Evolutionary conservation across 768 basidiomycete genomes (phyloP).

Genomic region (Pleurotus pulmonarius): DNA sequence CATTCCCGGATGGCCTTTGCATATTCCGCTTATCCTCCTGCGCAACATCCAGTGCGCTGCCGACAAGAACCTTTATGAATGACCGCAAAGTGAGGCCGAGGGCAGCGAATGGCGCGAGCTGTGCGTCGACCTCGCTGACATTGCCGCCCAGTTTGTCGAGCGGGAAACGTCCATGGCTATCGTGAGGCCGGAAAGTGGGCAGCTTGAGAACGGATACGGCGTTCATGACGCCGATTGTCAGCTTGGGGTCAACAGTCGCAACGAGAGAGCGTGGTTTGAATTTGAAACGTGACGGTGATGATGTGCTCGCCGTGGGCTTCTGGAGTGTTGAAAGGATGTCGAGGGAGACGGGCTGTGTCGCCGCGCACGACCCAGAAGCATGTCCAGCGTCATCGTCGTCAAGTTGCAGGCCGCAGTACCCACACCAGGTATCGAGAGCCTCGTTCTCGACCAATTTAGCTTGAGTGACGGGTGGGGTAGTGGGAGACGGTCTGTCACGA

Average conservation of each 20-base stretch:
- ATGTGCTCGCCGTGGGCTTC: not conserved
- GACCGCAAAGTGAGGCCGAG: slow-evolving; percentile 30
- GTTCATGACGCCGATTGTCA: slow-evolving; percentile 26
- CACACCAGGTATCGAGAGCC: not conserved
- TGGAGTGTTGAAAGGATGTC: slow-evolving; percentile 14
- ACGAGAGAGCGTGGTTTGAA: slow-evolving; percentile 17
- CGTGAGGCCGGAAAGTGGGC: slow-evolving; percentile 15
- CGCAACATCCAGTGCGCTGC: slow-evolving; percentile 32
- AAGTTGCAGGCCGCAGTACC: slow-evolving; percentile 1
- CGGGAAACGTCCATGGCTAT: slow-evolving; percentile 8
- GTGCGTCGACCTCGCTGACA: slow-evolving; percentile 23
- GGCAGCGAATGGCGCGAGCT: slow-evolving; percentile 36
- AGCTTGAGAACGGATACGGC: slow-evolving; percentile 23
- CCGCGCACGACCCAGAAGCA: not conserved
- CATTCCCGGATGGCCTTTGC: slow-evolving; percentile 8
- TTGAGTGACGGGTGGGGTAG: not conserved
- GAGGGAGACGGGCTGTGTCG: slow-evolving; percentile 6
- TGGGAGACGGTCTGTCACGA: slow-evolving; percentile 9
- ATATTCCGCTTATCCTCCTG: slow-evolving; percentile 23
- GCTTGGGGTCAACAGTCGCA: slow-evolving; percentile 26
- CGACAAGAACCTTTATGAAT: slow-evolving; percentile 32
- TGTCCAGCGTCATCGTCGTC: not conserved
- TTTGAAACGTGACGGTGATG: not conserved
- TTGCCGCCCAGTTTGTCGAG: slow-evolving; percentile 22
- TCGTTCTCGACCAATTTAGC: not conserved